These are phyloP conservation scores for Fibroporia radiculosa DNA, from an alignment of 768 basidiomycete genomes.

Conservation along the genomic window DNA sequence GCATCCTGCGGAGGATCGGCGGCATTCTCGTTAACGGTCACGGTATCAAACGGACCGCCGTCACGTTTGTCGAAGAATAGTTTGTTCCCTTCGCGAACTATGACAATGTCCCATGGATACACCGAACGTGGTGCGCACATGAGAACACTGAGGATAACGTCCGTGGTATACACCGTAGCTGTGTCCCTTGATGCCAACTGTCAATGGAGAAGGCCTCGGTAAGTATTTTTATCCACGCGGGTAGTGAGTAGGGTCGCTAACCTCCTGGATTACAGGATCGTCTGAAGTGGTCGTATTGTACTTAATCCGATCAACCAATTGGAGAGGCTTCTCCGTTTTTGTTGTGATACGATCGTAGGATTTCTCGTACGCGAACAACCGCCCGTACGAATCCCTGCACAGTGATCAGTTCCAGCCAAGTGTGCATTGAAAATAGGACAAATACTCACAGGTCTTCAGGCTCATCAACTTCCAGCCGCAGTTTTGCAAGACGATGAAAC, in stretches of 20 bases:
- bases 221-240: too few relatives aligned
- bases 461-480: slow-evolving; percentile 90
- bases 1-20: slow-evolving; percentile 88
- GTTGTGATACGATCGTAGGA: slow-evolving; percentile 93
- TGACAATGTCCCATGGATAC: slow-evolving; percentile 98
- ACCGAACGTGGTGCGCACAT: slow-evolving; percentile 96
- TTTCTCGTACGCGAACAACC: slow-evolving; percentile 89
- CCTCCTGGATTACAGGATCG: slow-evolving; percentile 93
- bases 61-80: slow-evolving; percentile 97
- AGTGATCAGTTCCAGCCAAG: slow-evolving; percentile 3
- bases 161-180: slow-evolving; percentile 89
- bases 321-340: slow-evolving; percentile 84
- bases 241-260: too few relatives aligned
- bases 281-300: slow-evolving; percentile 98
- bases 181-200: slow-evolving; percentile 76
- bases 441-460: slow-evolving; percentile 77
- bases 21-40: slow-evolving; percentile 98
- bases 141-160: slow-evolving; percentile 88
- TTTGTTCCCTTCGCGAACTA: slow-evolving; percentile 87
- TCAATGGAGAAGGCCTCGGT: slow-evolving; percentile 4
- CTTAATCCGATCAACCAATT: slow-evolving; percentile 88
- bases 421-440: not conserved
- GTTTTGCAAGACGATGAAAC: slow-evolving; percentile 84
- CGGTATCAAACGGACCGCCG: slow-evolving; percentile 93
- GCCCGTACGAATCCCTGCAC: slow-evolving; percentile 76